phyloP scores from a whole-genome alignment of 495 filamentous ascomycete species.

The Lasiosphaeria hispida region DNA sequence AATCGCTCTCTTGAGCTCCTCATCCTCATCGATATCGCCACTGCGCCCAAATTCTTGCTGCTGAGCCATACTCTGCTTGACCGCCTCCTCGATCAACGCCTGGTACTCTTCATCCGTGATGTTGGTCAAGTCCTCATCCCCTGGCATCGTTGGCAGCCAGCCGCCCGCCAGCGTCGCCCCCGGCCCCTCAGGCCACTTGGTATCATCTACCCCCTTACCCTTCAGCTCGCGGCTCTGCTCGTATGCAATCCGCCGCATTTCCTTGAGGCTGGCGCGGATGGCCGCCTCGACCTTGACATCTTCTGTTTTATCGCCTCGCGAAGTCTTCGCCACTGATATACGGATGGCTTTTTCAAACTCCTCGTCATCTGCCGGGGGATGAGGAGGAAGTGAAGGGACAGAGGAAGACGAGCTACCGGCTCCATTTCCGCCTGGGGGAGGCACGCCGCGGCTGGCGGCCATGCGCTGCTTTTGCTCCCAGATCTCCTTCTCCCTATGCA shows the following conservation, averaged over 20 bases:
- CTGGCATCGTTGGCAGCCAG: neutral
- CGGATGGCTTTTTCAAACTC: slow-evolving; percentile 70
- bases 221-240: slow-evolving; percentile 34
- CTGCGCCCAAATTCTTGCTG: slow-evolving; percentile 25
- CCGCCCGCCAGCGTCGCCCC: too few relatives aligned
- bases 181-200: too few relatives aligned
- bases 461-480: slow-evolving; percentile 31
- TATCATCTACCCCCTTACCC: neutral
- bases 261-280: slow-evolving; percentile 63
- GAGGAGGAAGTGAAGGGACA: too few relatives aligned
- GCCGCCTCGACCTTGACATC: slow-evolving; percentile 66
- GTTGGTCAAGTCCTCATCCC: slow-evolving; percentile 29
- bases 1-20: slow-evolving; percentile 47
- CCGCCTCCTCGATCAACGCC: slow-evolving; percentile 56
- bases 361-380: slow-evolving; percentile 28
- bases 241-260: slow-evolving; percentile 47
- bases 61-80: slow-evolving; percentile 53
- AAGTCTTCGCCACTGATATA: slow-evolving; percentile 64
- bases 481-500: slow-evolving; percentile 45
- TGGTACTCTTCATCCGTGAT: slow-evolving; percentile 54
- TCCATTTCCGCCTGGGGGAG: neutral
- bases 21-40: slow-evolving; percentile 36
- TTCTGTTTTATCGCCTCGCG: slow-evolving; percentile 62
- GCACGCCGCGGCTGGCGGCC: neutral
- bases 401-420: neutral